A percentile compares a stretch with the other conserved stretches of the same genome.
Conservation (phyloP, 129 eudicot species). For the Chrysanthemum lavandulifolium region DNA sequence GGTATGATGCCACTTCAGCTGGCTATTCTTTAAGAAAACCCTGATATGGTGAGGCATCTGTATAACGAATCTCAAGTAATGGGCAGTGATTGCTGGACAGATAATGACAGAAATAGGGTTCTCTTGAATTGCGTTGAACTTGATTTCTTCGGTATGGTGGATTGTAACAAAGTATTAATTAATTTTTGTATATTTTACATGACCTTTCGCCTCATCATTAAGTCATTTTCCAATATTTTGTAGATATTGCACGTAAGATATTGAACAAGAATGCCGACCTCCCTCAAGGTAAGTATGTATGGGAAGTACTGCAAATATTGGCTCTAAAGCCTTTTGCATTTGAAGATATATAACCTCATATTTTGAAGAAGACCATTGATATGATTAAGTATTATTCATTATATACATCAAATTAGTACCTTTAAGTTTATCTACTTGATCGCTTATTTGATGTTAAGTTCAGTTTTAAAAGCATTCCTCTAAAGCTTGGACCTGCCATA, state of each 20-base stretch:
- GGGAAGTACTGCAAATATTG: background rate
- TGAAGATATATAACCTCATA: background rate
- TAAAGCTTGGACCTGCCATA: too few relatives aligned
- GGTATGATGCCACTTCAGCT: constrained; percentile 16
- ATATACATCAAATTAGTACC: too few relatives aligned
- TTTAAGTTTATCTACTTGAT: background rate
- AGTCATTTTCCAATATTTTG: background rate
- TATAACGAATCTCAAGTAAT: background rate
- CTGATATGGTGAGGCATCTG: constrained; percentile 29
- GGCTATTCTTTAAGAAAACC: constrained; percentile 10
- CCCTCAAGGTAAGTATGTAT: background rate
- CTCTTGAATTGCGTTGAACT: constrained; percentile 19
- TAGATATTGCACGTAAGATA: constrained; percentile 5
- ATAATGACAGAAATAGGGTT: constrained; percentile 11
- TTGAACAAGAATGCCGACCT: background rate
- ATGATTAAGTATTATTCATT: background rate
- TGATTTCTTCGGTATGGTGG: constrained; percentile 7
- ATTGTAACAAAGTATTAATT: background rate
- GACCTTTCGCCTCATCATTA: background rate
- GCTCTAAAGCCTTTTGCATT: background rate
- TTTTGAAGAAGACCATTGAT: background rate
- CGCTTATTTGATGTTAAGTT: too few relatives aligned
- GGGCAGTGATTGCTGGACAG: constrained; percentile 9
- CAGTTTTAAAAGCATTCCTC: too few relatives aligned
- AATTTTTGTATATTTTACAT: background rate